phyloP scores from a whole-genome alignment of 2,329 filamentous ascomycete species.

The Fusarium sublunatum region DNA sequence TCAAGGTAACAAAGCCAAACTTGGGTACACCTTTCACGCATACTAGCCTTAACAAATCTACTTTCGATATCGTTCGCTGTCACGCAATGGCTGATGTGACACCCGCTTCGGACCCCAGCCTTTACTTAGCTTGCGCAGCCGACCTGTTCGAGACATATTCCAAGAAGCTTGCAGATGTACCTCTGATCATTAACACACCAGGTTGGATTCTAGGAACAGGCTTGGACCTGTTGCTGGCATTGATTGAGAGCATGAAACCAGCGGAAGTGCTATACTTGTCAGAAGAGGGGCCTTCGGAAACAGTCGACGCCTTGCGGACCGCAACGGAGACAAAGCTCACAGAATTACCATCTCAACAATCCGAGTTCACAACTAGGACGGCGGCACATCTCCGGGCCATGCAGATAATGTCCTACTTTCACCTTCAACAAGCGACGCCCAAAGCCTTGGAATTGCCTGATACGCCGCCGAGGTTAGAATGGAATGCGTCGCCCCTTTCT shows the following conservation, averaged over 20 bases:
- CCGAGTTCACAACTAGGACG: constrained; percentile 67
- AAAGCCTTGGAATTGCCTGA: constrained; percentile 15
- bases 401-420: constrained; percentile 86
- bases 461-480: constrained; percentile 50
- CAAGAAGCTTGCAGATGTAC: constrained; percentile 57
- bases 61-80: constrained; percentile 62
- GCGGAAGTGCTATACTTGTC: constrained; percentile 77
- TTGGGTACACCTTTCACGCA: constrained; percentile 76
- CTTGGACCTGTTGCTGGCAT: constrained; percentile 69
- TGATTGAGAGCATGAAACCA: constrained; percentile 66
- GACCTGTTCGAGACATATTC: constrained; percentile 72
- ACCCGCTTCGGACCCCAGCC: constrained; percentile 72
- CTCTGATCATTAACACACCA: constrained; percentile 78
- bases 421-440: constrained; percentile 52
- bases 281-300: constrained; percentile 68
- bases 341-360: constrained; percentile 68
- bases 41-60: constrained; percentile 51
- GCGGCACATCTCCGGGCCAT: constrained; percentile 75
- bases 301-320: constrained; percentile 63
- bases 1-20: constrained; percentile 69
- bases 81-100: constrained; percentile 75
- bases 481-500: constrained; percentile 67
- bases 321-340: constrained; percentile 59
- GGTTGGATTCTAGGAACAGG: constrained; percentile 80
- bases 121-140: constrained; percentile 72